Evolutionary conservation across 345 rosid species (phyloP), one percentile per base, ranked within the genome.

Genomic region (Populus simonii): DNA sequence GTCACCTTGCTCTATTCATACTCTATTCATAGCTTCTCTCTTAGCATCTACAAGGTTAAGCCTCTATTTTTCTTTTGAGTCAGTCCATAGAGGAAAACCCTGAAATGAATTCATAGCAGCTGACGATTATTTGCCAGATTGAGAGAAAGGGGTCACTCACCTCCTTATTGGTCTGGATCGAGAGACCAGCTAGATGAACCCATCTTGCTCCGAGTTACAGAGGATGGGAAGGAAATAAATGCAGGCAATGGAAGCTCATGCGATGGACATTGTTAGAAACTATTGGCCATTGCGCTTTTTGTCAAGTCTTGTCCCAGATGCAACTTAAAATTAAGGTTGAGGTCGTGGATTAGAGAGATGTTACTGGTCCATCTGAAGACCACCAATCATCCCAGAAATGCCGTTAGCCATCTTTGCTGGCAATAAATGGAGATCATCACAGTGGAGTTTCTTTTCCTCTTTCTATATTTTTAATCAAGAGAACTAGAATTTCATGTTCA

Each of bases 221-320:
- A 79, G 71, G 79, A 71, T 0, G 81, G 81, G 72, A 71, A 76
- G 79, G 86, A 79, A 78, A 72, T 22, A 76, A 87, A 80, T 47
- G 29, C 69, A 7, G 82, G 73, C 71, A 76, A 70, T 5, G 66
- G 80, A 80, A 75, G 79, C 68, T 31, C 33, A 3, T 31, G 33
- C 33, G 3, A 31, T 31, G 33, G 33, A 41, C 45, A 41, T 10
- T 41, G 45, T 41, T 9, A 41, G 33, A 31, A 13, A 3, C 51
- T 45, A 10, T 2, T 55, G 61, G 23, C 61, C 5, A 8, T 7
- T 2, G 61, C 10, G 23, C 25, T 9, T 20, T 55, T 20, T 2
- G n/a, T 20, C 59, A 51, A 51, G 59, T 18, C n/a, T 2, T 20
- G 20, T 2, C 15, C 57, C 10, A 22, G 17, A 59, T 59, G 5